These are phyloP conservation scores for Neurospora africana DNA, from an alignment of 495 filamentous ascomycete species.

Conservation along the genomic window DNA sequence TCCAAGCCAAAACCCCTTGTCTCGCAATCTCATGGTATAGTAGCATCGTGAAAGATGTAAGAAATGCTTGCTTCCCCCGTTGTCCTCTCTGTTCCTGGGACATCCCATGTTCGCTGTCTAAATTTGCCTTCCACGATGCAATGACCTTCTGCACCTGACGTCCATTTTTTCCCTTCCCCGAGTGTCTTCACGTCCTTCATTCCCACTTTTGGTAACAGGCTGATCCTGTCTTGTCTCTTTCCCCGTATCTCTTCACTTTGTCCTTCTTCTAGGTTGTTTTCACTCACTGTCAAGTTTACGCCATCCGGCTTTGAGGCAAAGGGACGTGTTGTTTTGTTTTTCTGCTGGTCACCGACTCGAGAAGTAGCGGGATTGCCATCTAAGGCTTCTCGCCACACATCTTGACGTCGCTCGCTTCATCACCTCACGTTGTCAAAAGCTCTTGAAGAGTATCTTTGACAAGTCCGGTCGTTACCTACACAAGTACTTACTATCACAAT, in stretches of 20 bases:
- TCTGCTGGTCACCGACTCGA: neutral
- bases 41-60: neutral
- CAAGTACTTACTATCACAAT: neutral
- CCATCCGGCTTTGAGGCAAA: neutral
- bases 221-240: neutral
- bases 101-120: slow-evolving; percentile 13
- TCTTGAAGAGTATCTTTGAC: neutral
- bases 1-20: neutral
- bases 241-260: neutral
- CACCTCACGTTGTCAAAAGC: slow-evolving; percentile 1
- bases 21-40: neutral
- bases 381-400: neutral
- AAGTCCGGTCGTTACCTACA: slow-evolving; percentile 8
- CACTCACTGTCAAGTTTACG: neutral
- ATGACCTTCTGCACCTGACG: neutral
- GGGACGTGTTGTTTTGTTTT: neutral
- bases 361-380: neutral
- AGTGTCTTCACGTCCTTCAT: neutral
- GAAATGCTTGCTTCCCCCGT: neutral
- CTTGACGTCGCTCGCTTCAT: neutral
- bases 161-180: neutral
- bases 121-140: slow-evolving; percentile 6
- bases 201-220: neutral
- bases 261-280: neutral
- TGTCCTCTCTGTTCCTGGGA: neutral